Evolutionary conservation across 805 yeast species (phyloP).

Genomic region (Hanseniaspora thailandica): DNA sequence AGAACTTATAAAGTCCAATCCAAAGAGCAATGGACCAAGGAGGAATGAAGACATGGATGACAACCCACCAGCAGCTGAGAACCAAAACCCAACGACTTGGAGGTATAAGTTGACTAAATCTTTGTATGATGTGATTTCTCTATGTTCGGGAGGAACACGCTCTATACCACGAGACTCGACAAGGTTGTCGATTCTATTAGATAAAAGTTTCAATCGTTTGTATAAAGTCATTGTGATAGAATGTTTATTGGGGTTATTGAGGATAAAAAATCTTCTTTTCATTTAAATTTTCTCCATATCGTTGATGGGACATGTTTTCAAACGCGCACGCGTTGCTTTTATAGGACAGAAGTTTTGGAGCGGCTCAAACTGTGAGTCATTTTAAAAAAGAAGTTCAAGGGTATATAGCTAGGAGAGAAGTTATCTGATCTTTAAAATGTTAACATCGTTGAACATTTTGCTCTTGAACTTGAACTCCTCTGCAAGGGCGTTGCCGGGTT

Average conservation of each 20-base stretch:
- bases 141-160: conserved; percentile 54
- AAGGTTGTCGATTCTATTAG: conserved; percentile 41
- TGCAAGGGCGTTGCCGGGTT: neutral
- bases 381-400: neutral
- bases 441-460: neutral
- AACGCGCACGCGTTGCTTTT: too few species aligned
- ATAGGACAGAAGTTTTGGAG: neutral
- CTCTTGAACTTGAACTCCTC: neutral
- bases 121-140: conserved; percentile 32
- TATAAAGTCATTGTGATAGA: neutral
- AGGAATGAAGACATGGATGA: conserved; percentile 79
- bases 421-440: neutral
- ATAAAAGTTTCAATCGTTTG: conserved; percentile 19
- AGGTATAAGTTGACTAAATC: conserved; percentile 25
- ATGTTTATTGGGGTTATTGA: neutral
- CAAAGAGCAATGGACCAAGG: conserved; percentile 61
- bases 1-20: conserved; percentile 54
- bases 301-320: too few species aligned
- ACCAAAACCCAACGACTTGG: conserved; percentile 63
- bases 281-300: too few species aligned
- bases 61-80: conserved; percentile 77
- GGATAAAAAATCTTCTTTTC: too few species aligned
- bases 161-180: conserved; percentile 76
- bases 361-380: too few species aligned
- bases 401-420: neutral